These are phyloP conservation scores for Phoenix roebelenii DNA, from an alignment of 176 grass and related monocot species.

Conservation along the genomic window DNA sequence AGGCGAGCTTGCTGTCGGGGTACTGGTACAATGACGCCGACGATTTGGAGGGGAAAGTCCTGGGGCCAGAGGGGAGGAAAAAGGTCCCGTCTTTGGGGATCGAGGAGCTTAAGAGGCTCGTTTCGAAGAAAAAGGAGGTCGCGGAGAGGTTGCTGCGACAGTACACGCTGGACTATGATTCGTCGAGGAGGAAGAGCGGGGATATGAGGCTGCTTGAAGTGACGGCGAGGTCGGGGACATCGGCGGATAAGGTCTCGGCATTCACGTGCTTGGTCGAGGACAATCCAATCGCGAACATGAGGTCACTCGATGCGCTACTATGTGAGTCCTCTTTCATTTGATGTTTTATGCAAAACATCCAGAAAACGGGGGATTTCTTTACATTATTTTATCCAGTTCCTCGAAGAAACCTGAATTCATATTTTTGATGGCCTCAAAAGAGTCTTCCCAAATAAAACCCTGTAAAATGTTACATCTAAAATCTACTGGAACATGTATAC, in stretches of 20 bases:
- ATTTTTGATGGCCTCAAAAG: no score
- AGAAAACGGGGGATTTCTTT: no score
- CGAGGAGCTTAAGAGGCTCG: conserved; percentile 47
- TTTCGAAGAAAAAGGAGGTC: conserved; percentile 50
- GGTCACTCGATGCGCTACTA: conserved; percentile 74
- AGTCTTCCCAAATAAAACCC: no score
- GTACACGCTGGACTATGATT: conserved; percentile 60
- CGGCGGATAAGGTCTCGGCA: conserved; percentile 79
- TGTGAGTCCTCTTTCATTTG: conserved; percentile 39
- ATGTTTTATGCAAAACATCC: not conserved
- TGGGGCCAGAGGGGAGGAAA: conserved; percentile 15
- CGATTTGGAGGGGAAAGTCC: conserved; percentile 51
- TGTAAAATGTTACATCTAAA: no score
- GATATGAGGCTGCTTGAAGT: conserved; percentile 73
- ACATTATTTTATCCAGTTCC: no score
- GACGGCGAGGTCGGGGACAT: conserved; percentile 77
- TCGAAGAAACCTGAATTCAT: no score
- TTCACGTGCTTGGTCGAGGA: conserved; percentile 88
- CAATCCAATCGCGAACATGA: conserved; percentile 84
- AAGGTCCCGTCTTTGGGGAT: conserved; percentile 14
- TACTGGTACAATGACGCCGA: conserved; percentile 61
- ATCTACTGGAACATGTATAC: no score
- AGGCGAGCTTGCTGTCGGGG: conserved; percentile 39
- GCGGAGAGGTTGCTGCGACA: conserved; percentile 63
- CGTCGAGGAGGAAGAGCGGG: conserved; percentile 40